Conservation (phyloP, 2,329 filamentous ascomycete genomes). For the Fusarium annulatum region DNA sequence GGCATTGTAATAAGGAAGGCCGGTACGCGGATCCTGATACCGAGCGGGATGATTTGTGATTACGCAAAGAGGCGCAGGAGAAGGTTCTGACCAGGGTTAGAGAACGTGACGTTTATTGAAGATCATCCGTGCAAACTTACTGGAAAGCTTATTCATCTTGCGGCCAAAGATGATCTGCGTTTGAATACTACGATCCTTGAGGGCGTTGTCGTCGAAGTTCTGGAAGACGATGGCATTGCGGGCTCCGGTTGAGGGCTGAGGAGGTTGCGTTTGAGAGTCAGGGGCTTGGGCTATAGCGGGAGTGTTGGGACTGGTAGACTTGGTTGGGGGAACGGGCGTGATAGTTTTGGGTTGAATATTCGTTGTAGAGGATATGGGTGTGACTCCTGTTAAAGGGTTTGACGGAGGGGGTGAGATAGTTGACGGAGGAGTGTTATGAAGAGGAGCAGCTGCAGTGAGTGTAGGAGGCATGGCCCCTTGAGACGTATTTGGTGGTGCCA, state of each 20-base stretch:
- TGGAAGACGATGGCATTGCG: slow-evolving; percentile 69
- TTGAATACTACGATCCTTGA: slow-evolving; percentile 67
- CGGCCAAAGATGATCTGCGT: slow-evolving; percentile 69
- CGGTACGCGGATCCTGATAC: slow-evolving; percentile 87
- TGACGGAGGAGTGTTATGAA: slow-evolving; percentile 24
- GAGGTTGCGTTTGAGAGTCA: slow-evolving; percentile 41
- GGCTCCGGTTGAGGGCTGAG: slow-evolving; percentile 55
- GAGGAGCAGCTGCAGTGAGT: slow-evolving; percentile 30
- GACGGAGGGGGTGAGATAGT: neutral
- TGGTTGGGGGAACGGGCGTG: neutral
- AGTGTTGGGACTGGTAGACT: slow-evolving; percentile 20
- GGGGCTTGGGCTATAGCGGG: slow-evolving; percentile 21
- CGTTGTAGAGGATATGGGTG: slow-evolving; percentile 1
- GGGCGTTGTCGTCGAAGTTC: slow-evolving; percentile 67
- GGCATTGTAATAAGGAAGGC: slow-evolving; percentile 81
- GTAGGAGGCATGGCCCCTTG: slow-evolving; percentile 43
- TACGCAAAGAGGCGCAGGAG: slow-evolving; percentile 72
- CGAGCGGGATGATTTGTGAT: slow-evolving; percentile 85
- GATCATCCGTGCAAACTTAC: slow-evolving; percentile 51
- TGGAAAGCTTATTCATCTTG: slow-evolving; percentile 67
- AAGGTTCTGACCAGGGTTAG: slow-evolving; percentile 56
- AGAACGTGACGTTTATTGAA: neutral
- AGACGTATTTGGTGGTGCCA: slow-evolving; percentile 58
- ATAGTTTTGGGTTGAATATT: slow-evolving; percentile 20
- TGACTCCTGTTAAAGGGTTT: slow-evolving; percentile 2